These are phyloP conservation scores for Ciborinia camelliae DNA, from an alignment of 2,329 filamentous ascomycete species.

Conservation along the genomic window DNA sequence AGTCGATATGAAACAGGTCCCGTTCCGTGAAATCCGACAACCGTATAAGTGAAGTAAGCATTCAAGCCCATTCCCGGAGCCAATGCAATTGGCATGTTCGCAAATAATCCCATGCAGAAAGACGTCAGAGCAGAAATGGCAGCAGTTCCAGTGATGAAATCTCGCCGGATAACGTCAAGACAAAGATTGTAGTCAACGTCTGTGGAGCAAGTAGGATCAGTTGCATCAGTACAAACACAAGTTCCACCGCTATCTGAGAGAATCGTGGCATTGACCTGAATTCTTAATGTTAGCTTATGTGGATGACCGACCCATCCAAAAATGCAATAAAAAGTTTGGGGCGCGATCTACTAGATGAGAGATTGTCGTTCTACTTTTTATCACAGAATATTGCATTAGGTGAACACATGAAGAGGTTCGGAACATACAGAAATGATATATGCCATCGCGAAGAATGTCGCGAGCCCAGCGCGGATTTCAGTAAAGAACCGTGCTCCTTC, in stretches of 20 bases:
- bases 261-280: conserved; percentile 40
- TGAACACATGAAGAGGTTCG: conserved; percentile 51
- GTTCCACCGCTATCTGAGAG: conserved; percentile 61
- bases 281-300: conserved; percentile 46
- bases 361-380: conserved; percentile 36
- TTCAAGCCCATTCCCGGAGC: conserved; percentile 83
- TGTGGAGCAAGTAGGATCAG: conserved; percentile 28
- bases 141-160: conserved; percentile 80
- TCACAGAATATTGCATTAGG: conserved; percentile 51
- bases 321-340: background rate
- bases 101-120: conserved; percentile 80
- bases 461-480: conserved; percentile 77
- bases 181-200: conserved; percentile 40
- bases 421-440: conserved; percentile 68
- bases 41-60: conserved; percentile 78
- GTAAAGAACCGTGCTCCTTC: conserved; percentile 74
- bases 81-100: conserved; percentile 69
- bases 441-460: conserved; percentile 67
- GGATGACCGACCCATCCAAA: conserved; percentile 56
- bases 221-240: conserved; percentile 55
- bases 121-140: conserved; percentile 74
- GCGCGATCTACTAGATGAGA: background rate
- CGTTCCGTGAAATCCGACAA: conserved; percentile 72
- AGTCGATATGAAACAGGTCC: conserved; percentile 71
- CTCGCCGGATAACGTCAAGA: conserved; percentile 51